These are phyloP conservation scores for Chrysanthemum lavandulifolium DNA, from an alignment of 129 eudicot species.

Conservation along the genomic window DNA sequence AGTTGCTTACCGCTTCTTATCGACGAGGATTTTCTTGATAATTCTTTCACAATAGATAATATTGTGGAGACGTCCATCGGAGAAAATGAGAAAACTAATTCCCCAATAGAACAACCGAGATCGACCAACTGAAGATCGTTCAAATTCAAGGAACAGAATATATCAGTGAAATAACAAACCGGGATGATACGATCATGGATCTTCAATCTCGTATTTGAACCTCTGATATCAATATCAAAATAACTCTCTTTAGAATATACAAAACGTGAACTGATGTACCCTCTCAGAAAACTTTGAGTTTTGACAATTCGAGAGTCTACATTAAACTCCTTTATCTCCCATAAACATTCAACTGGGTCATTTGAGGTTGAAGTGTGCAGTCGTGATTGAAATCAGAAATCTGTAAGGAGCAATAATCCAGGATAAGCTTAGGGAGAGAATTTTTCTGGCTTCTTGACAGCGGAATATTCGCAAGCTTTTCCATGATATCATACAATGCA, in stretches of 20 bases:
- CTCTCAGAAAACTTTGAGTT: conserved; percentile 46
- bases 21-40: conserved; percentile 32
- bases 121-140: conserved; percentile 54
- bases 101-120: conserved; percentile 45
- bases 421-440: conserved; percentile 45
- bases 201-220: conserved; percentile 47
- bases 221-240: conserved; percentile 47
- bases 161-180: conserved; percentile 45
- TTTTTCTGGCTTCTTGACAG: conserved; percentile 42
- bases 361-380: conserved; percentile 49
- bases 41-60: conserved; percentile 31
- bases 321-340: conserved; percentile 46
- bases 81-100: conserved; percentile 56
- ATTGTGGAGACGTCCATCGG: conserved; percentile 55
- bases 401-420: conserved; percentile 59
- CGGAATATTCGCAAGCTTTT: conserved; percentile 48
- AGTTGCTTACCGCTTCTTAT: conserved; percentile 75
- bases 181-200: conserved; percentile 35
- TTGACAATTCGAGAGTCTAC: conserved; percentile 36
- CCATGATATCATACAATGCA: conserved; percentile 63
- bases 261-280: conserved; percentile 53
- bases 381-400: conserved; percentile 45
- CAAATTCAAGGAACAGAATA: conserved; percentile 41
- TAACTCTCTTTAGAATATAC: conserved; percentile 44
- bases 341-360: conserved; percentile 41